Evolutionary conservation across 768 basidiomycete species (phyloP), one percentile per base, ranked within the genome.

Genomic region (Boletus fagicola): DNA sequence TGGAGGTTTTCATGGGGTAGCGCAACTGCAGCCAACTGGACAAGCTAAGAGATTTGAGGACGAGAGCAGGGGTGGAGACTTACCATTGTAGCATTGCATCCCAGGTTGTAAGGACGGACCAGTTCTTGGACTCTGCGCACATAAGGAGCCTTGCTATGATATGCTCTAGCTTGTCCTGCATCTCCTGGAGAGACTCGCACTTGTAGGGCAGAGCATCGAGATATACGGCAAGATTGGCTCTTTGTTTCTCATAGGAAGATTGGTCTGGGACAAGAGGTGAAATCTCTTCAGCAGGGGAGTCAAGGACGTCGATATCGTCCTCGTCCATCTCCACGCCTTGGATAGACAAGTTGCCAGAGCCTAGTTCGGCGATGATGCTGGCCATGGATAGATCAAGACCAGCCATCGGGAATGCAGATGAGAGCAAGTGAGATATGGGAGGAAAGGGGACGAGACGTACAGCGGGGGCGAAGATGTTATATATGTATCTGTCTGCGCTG

Each of bases 31-130:
- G 69, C 90, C 91, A 93, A 71, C 90, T 92, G 36, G 36, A 43
- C 31, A 28, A 31, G n/a, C 45, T 71, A 13, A 62, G 60, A 38
- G 28, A 39, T 46, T 20, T 13, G 28, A 33, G 24, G 35, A 54
- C 11, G 9, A 44, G 11, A 57, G 38, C 43, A n/a, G 51, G 35
- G 48, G 44, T 6, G 35, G 49, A 47, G 26, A 65, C 78, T 60
- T 66, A 86, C 90, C 88, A 90, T 75, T 91, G 88, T 33, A 93
- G 75, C 73, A 86, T 78, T 18, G 85, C 86, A 71, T 92, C 89
- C 90, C 90, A 93, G 8, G 83, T 85, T 28, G 84, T 82, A 43
- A 91, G 77, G 20, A 83, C 76, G 35, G 81, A 74, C 90, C 90
- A 93, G 62, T 88, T 87, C 75, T 83, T 85, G 49, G 86, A 76